phyloP scores from a whole-genome alignment of 2,329 filamentous ascomycete genomes.

The Lachnellula arida region DNA sequence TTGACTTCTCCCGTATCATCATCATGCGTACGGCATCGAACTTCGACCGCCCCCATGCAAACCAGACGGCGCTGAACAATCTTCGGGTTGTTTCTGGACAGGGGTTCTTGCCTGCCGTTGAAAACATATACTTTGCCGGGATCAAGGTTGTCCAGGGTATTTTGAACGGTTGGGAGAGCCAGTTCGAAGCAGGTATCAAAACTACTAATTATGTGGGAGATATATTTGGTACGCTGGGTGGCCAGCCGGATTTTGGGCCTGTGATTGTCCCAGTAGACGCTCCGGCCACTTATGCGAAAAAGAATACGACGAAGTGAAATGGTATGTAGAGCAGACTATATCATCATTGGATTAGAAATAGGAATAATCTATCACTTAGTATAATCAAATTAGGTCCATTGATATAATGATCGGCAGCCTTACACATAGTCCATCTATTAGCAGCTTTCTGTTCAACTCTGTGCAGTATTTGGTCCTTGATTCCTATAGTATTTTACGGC shows the following conservation, averaged over 20 bases:
- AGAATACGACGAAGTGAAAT: too few relatives aligned
- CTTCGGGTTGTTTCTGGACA: slow-evolving; percentile 51
- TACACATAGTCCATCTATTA: too few relatives aligned
- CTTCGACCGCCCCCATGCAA: slow-evolving; percentile 63
- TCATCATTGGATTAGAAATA: too few relatives aligned
- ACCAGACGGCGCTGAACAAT: slow-evolving; percentile 51
- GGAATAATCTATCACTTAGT: too few relatives aligned
- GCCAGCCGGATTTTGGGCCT: slow-evolving; percentile 60
- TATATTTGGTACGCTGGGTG: slow-evolving; percentile 65
- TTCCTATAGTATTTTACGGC: too few relatives aligned
- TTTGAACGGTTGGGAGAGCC: slow-evolving; percentile 53
- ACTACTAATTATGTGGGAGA: slow-evolving; percentile 65
- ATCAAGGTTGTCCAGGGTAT: slow-evolving; percentile 58
- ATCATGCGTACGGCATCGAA: slow-evolving; percentile 63
- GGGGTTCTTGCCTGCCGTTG: slow-evolving; percentile 55
- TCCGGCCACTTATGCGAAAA: too few relatives aligned
- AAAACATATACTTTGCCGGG: slow-evolving; percentile 62
- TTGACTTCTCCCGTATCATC: slow-evolving; percentile 62
- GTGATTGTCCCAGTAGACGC: neutral
- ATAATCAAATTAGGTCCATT: too few relatives aligned
- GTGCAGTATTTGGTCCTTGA: too few relatives aligned
- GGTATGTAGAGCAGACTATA: too few relatives aligned
- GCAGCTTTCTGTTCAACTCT: too few relatives aligned
- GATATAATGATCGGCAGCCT: too few relatives aligned
- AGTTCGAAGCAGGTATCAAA: slow-evolving; percentile 52